Evolutionary conservation across 2,329 filamentous ascomycete genomes (phyloP).

Genomic region (Xylaria polymorpha): DNA sequence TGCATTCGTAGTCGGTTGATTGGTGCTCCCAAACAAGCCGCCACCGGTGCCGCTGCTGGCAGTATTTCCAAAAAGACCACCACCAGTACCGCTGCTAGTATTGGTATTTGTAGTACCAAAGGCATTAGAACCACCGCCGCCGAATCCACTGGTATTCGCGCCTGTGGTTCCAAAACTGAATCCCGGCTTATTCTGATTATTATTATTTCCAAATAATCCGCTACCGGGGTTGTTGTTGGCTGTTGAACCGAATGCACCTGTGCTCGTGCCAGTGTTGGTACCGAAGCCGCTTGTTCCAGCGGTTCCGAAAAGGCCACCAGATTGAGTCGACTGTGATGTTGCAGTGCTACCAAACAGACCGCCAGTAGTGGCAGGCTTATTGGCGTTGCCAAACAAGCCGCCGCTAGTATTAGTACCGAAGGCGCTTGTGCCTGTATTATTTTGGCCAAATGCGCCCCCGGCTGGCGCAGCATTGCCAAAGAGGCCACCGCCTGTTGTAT

Average conservation of each 20-base stretch:
- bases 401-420: conserved; percentile 48
- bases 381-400: conserved; percentile 56
- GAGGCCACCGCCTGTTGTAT: conserved; percentile 54
- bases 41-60: conserved; percentile 43
- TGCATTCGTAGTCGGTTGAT: conserved; percentile 46
- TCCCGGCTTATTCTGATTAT: conserved; percentile 45
- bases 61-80: conserved; percentile 52
- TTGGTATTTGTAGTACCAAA: conserved; percentile 47
- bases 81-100: conserved; percentile 37
- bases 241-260: conserved; percentile 61
- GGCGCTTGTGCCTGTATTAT: conserved; percentile 39
- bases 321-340: conserved; percentile 41
- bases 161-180: conserved; percentile 43
- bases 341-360: conserved; percentile 55
- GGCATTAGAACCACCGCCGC: conserved; percentile 46
- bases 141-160: conserved; percentile 38
- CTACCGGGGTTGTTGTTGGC: conserved; percentile 48
- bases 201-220: conserved; percentile 54
- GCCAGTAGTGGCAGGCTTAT: conserved; percentile 46
- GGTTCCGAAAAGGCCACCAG: conserved; percentile 47
- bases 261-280: conserved; percentile 52
- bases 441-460: conserved; percentile 46
- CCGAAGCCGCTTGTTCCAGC: conserved; percentile 61
- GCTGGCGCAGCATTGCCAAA: conserved; percentile 52
- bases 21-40: conserved; percentile 48